Conservation (phyloP, 202 grass and related monocot species). For the Zizania palustris region DNA sequence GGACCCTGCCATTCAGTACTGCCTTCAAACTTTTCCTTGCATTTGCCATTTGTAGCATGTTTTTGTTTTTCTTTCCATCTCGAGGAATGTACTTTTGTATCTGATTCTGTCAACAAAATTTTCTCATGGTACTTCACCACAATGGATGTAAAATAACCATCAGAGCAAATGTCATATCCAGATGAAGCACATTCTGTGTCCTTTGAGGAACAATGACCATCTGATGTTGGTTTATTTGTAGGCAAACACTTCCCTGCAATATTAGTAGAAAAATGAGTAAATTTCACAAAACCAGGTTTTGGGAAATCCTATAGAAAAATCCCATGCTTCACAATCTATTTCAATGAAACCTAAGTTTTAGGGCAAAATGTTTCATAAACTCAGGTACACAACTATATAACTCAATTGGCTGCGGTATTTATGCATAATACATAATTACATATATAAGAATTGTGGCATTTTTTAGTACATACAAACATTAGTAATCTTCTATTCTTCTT, state of each 20-base stretch:
- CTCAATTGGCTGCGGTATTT: no score
- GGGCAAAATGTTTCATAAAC: no score
- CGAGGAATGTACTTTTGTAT: slow-evolving; percentile 53
- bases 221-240: slow-evolving; percentile 24
- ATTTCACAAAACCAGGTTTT: no score
- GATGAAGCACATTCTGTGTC: slow-evolving; percentile 34
- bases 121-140: slow-evolving; percentile 54
- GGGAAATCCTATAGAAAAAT: no score
- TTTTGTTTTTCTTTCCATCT: slow-evolving; percentile 65
- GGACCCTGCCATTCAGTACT: slow-evolving; percentile 74
- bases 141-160: slow-evolving; percentile 47
- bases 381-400: no score
- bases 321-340: no score
- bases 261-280: slow-evolving; percentile 12
- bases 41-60: slow-evolving; percentile 39
- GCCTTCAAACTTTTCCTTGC: slow-evolving; percentile 51
- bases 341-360: no score
- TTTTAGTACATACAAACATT: no score
- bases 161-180: slow-evolving; percentile 32
- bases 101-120: slow-evolving; percentile 70
- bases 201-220: slow-evolving; percentile 25
- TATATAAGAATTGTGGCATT: no score
- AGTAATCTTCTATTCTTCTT: no score
- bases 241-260: slow-evolving; percentile 38
- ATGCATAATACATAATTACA: no score